Evolutionary conservation across 164 flowering plant genomes (phyloP).

Genomic region (Annona squamosa): DNA sequence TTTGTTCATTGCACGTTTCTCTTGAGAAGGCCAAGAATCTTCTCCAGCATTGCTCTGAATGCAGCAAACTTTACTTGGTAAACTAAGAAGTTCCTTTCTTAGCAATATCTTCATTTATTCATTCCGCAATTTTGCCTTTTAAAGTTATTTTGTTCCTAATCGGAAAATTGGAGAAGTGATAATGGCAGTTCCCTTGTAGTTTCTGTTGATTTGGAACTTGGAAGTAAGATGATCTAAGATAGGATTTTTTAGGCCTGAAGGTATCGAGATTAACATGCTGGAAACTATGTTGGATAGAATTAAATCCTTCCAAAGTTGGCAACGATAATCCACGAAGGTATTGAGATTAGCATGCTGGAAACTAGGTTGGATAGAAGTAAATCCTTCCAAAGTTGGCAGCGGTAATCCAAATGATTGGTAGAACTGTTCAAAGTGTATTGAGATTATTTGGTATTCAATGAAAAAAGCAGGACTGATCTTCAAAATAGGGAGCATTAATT

Average conservation of each 20-base stretch:
- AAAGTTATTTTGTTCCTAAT: not conserved
- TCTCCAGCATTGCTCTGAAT: slow-evolving; percentile 86
- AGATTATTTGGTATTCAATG: not conserved
- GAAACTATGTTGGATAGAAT: not conserved
- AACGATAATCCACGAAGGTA: not conserved
- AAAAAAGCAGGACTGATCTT: not conserved
- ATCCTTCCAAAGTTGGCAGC: not conserved
- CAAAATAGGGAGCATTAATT: not conserved
- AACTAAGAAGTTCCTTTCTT: not conserved
- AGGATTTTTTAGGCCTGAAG: not conserved
- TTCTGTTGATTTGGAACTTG: no score
- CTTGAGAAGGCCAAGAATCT: slow-evolving; percentile 87
- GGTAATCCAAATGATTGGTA: not conserved
- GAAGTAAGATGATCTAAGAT: not conserved
- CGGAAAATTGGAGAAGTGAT: not conserved
- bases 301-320: not conserved
- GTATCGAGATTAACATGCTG: not conserved
- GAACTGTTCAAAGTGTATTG: not conserved
- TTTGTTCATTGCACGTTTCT: slow-evolving; percentile 88
- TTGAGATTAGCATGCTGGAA: not conserved
- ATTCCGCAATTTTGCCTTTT: not conserved
- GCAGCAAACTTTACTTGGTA: slow-evolving; percentile 97
- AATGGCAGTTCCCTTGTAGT: no score
- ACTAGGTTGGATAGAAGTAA: not conserved
- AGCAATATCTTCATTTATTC: not conserved